These are phyloP conservation scores for Aquanectria penicillioides DNA, from an alignment of 2,329 filamentous ascomycete genomes.

Conservation along the genomic window DNA sequence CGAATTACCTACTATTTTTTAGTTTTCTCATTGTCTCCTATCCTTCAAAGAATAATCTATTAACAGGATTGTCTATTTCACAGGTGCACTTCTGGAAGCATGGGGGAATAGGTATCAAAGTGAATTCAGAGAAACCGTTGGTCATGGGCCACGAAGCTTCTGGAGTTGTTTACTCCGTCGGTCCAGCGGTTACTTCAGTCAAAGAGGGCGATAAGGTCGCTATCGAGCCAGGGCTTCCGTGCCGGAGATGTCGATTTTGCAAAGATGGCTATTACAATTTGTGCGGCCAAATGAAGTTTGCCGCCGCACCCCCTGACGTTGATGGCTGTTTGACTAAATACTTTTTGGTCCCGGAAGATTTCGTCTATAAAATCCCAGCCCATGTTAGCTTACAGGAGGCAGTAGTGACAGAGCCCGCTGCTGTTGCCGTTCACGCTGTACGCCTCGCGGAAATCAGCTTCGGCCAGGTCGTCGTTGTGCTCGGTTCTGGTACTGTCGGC, in stretches of 20 bases:
- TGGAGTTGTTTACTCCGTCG: conserved; percentile 78
- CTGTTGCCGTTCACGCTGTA: conserved; percentile 85
- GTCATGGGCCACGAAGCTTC: conserved; percentile 76
- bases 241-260: conserved; percentile 80
- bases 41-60: neutral
- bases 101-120: conserved; percentile 81
- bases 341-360: conserved; percentile 85
- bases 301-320: conserved; percentile 59
- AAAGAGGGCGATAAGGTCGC: conserved; percentile 85
- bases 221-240: conserved; percentile 88
- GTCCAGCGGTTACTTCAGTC: conserved; percentile 69
- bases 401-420: conserved; percentile 86
- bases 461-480: conserved; percentile 83
- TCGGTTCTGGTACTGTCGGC: conserved; percentile 88
- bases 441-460: conserved; percentile 76
- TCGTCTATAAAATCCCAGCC: conserved; percentile 89
- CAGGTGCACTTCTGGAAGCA: conserved; percentile 87
- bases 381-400: conserved; percentile 82
- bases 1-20: neutral
- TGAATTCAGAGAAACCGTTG: conserved; percentile 81
- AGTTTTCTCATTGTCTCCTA: neutral
- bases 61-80: neutral
- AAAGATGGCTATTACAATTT: conserved; percentile 89
- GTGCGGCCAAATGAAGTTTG: conserved; percentile 87
- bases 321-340: conserved; percentile 90